These are phyloP conservation scores for Dothideomycetes sp. DNA, from an alignment of 2,329 filamentous ascomycete species.

Conservation along the genomic window DNA sequence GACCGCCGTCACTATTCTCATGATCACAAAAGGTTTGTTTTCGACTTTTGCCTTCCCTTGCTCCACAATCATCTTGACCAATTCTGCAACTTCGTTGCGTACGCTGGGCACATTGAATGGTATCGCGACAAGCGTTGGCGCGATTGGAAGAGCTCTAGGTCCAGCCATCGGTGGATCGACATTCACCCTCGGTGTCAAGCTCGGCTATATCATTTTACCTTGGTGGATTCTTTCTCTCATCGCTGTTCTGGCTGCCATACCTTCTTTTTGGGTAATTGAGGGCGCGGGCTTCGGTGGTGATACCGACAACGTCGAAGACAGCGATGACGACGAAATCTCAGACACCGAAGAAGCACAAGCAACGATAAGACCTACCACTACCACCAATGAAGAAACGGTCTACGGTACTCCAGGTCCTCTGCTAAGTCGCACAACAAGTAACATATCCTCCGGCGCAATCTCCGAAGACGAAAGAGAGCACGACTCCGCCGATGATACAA, in stretches of 20 bases:
- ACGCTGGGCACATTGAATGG: conserved; percentile 86
- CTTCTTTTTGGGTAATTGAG: conserved; percentile 65
- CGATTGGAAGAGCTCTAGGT: conserved; percentile 68
- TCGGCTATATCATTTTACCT: conserved; percentile 66
- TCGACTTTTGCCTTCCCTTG: conserved; percentile 85
- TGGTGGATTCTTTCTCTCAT: conserved; percentile 70
- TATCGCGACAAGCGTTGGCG: conserved; percentile 73
- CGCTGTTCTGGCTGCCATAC: conserved; percentile 56
- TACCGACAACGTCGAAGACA: conserved; percentile 25
- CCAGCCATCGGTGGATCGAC: conserved; percentile 63
- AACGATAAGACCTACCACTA: no score
- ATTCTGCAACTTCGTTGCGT: conserved; percentile 64
- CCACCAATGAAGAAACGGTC: conserved; percentile 28
- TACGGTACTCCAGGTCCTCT: conserved; percentile 30
- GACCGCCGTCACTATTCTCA: conserved; percentile 52
- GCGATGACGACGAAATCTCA: conserved; percentile 27
- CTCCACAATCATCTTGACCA: conserved; percentile 81
- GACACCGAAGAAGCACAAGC: conserved; percentile 17
- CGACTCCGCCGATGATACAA: no score
- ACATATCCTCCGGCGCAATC: conserved; percentile 20
- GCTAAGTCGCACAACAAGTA: conserved; percentile 27
- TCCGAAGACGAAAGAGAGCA: conserved; percentile 19
- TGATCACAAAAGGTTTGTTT: conserved; percentile 64
- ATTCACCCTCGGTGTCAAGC: conserved; percentile 67
- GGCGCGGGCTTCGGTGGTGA: conserved; percentile 55